These are phyloP conservation scores for Daldinia bambusicola DNA, from an alignment of 495 filamentous ascomycete species.

Conservation along the genomic window DNA sequence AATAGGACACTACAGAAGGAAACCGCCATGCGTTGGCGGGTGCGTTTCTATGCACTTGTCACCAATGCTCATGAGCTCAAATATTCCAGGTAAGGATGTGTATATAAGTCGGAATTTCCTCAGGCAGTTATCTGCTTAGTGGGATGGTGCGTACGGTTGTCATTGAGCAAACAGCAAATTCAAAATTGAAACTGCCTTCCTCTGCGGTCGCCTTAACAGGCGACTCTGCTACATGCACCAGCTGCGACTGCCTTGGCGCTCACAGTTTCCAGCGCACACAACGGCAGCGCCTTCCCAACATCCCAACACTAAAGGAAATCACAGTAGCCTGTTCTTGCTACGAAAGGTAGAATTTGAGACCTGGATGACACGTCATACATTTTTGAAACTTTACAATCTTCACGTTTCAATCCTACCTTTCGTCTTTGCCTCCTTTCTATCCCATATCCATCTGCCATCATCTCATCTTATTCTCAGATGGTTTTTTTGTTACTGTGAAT, in stretches of 20 bases:
- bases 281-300: neutral
- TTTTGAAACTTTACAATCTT: slow-evolving; percentile 2
- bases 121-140: neutral
- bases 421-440: neutral
- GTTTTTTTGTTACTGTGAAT: neutral
- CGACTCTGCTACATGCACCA: neutral
- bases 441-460: neutral
- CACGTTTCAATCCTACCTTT: neutral
- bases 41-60: too few species aligned
- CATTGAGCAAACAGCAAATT: too few species aligned
- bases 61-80: too few species aligned
- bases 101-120: too few species aligned
- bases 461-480: neutral
- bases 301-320: neutral
- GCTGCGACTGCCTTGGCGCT: neutral
- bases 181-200: too few species aligned
- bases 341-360: neutral
- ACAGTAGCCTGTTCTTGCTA: neutral
- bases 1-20: too few species aligned
- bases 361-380: neutral
- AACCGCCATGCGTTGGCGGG: too few species aligned
- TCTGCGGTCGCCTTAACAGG: neutral
- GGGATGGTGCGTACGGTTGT: too few species aligned
- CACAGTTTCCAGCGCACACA: neutral
- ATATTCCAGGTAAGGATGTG: too few species aligned